A percentile compares a stretch with the other conserved stretches of the same genome.
phyloP scores from a whole-genome alignment of 1,284 basidiomycete species.

The Microbotryum saponariae region DNA sequence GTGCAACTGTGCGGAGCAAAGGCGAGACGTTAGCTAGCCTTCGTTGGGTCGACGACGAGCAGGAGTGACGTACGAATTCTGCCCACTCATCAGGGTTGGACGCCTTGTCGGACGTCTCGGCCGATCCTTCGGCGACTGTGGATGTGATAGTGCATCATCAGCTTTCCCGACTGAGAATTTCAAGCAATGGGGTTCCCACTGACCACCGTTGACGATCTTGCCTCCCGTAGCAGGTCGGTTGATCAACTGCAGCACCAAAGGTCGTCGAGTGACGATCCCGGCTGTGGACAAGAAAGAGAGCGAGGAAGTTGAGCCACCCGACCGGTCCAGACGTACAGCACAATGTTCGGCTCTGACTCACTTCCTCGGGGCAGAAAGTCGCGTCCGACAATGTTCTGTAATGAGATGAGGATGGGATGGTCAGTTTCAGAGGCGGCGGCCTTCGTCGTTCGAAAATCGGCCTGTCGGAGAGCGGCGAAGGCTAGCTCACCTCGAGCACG shows the following conservation, averaged over 20 bases:
- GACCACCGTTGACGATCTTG: background rate
- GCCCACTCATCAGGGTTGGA: slow-evolving; percentile 95
- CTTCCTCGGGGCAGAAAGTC: slow-evolving; percentile 95
- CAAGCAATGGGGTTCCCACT: too few species aligned
- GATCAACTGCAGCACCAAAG: slow-evolving; percentile 79
- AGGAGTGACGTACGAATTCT: slow-evolving; percentile 63
- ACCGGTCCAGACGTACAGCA: background rate
- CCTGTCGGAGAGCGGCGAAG: background rate
- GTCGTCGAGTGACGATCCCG: slow-evolving; percentile 90
- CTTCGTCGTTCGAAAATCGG: background rate
- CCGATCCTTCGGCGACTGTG: slow-evolving; percentile 17
- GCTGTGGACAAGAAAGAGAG: slow-evolving; percentile 19
- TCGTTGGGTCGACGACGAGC: background rate
- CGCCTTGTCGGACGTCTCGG: slow-evolving; percentile 44
- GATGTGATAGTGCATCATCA: background rate
- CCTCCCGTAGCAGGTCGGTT: slow-evolving; percentile 52
- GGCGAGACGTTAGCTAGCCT: background rate
- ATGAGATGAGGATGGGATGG: background rate
- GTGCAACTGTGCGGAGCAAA: slow-evolving; percentile 30
- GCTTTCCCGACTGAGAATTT: background rate
- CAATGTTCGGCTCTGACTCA: slow-evolving; percentile 8
- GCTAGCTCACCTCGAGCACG: slow-evolving; percentile 45
- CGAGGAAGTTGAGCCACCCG: background rate
- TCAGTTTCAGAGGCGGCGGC: background rate
- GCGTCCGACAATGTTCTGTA: slow-evolving; percentile 86